Percentiles rank a stretch among this genome's conserved stretches.
Conservation (phyloP, 257 asterid genomes). For the Coffea canephora region DNA sequence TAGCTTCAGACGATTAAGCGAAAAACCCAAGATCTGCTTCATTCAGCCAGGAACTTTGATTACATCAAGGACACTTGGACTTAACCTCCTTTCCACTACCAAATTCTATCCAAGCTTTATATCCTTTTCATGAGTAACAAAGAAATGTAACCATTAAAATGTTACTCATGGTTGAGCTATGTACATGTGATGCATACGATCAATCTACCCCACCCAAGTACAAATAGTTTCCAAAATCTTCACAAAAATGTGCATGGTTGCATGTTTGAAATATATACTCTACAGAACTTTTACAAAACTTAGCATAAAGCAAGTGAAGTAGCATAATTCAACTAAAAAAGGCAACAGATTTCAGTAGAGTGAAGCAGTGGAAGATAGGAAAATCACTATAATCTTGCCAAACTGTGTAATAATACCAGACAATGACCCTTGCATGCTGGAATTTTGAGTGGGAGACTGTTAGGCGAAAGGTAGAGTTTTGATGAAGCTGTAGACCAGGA, state of each 20-base stretch:
- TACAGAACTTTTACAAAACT: neutral
- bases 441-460: constrained; percentile 79
- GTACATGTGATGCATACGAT: neutral
- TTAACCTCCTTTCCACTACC: too few species aligned
- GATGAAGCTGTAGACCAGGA: constrained; percentile 86
- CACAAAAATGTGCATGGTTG: neutral
- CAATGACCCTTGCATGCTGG: constrained; percentile 99
- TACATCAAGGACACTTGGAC: too few species aligned
- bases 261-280: neutral
- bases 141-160: neutral
- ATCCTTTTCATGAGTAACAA: neutral
- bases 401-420: constrained; percentile 47
- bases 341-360: neutral
- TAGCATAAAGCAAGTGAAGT: constrained; percentile 8
- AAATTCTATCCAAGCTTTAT: too few species aligned
- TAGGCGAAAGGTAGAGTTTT: constrained; percentile 86
- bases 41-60: too few species aligned
- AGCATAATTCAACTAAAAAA: neutral
- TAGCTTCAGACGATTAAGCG: neutral
- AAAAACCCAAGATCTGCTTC: neutral
- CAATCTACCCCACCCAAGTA: neutral
- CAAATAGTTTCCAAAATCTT: neutral
- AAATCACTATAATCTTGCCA: neutral
- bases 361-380: neutral
- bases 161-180: neutral